Evolutionary conservation across 805 yeast genomes (phyloP).

Genomic region (Zygosaccharomyces lentus): DNA sequence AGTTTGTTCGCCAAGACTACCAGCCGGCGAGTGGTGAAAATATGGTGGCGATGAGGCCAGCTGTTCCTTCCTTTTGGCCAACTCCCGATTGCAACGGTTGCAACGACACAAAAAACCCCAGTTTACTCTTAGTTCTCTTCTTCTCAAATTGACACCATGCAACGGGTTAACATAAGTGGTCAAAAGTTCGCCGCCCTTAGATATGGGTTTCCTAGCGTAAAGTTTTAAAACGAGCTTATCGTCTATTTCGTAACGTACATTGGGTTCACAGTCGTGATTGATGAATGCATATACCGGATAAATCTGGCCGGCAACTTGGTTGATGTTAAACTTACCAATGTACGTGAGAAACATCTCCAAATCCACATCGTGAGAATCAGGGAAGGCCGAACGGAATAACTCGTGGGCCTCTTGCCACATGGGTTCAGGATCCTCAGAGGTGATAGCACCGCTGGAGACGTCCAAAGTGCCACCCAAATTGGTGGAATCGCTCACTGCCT

Average conservation of each 20-base stretch:
- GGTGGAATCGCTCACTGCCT: conserved; percentile 53
- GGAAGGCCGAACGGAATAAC: conserved; percentile 48
- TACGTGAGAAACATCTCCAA: conserved; percentile 55
- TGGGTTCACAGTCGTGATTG: conserved; percentile 76
- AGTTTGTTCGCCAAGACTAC: background rate
- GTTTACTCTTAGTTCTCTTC: conserved; percentile 59
- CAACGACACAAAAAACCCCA: conserved; percentile 81
- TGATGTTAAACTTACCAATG: conserved; percentile 71
- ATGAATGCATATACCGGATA: conserved; percentile 63
- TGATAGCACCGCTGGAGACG: conserved; percentile 42
- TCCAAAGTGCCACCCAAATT: conserved; percentile 42
- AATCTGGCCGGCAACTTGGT: conserved; percentile 61
- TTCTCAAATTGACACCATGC: conserved; percentile 58
- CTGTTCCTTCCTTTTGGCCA: conserved; percentile 14
- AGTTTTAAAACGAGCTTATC: conserved; percentile 51
- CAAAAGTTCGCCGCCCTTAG: conserved; percentile 61
- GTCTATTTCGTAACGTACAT: conserved; percentile 49
- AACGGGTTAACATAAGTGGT: conserved; percentile 68
- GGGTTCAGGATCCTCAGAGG: conserved; percentile 26
- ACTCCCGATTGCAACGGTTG: conserved; percentile 57
- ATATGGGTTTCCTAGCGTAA: conserved; percentile 53
- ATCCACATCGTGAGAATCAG: conserved; percentile 32
- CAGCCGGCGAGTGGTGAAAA: background rate
- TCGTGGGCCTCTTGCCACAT: conserved; percentile 58
- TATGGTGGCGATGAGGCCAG: background rate